These are phyloP conservation scores for Fusarium beomiforme DNA, from an alignment of 2,329 filamentous ascomycete genomes.

Conservation along the genomic window DNA sequence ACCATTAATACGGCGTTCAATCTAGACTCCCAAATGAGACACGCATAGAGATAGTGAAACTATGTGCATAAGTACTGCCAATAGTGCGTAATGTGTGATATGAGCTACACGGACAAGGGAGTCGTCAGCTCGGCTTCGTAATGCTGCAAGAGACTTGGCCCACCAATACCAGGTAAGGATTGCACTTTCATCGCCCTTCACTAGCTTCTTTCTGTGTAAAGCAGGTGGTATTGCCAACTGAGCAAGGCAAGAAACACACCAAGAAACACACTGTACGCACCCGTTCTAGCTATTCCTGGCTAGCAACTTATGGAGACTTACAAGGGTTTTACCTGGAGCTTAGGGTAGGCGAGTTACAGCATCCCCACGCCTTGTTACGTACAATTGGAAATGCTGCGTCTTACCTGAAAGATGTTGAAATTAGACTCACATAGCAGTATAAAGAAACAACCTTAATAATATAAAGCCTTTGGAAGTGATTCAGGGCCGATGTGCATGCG, in stretches of 20 bases:
- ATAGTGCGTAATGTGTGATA: neutral
- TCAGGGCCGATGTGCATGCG: no score
- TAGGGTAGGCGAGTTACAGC: accelerated
- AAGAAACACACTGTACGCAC: no score
- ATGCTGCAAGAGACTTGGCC: neutral
- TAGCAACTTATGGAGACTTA: no score
- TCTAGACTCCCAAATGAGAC: neutral
- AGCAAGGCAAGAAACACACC: neutral
- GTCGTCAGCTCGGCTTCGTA: no score
- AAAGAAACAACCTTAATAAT: no score
- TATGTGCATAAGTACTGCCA: accelerated
- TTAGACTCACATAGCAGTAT: no score
- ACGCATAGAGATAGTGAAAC: accelerated
- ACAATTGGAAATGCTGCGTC: no score
- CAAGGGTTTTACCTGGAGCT: no score
- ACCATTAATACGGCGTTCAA: accelerated
- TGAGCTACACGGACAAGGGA: no score
- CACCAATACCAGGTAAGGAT: accelerated
- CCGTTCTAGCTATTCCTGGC: neutral
- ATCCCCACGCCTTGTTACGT: accelerated
- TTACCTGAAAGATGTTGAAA: accelerated
- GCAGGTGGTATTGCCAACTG: neutral
- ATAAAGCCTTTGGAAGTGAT: no score
- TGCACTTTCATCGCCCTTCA: accelerated
- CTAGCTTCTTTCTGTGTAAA: neutral